Evolutionary conservation across 768 basidiomycete species (phyloP), one percentile per base, ranked within the genome.

Genomic region (Collybiopsis confluens): DNA sequence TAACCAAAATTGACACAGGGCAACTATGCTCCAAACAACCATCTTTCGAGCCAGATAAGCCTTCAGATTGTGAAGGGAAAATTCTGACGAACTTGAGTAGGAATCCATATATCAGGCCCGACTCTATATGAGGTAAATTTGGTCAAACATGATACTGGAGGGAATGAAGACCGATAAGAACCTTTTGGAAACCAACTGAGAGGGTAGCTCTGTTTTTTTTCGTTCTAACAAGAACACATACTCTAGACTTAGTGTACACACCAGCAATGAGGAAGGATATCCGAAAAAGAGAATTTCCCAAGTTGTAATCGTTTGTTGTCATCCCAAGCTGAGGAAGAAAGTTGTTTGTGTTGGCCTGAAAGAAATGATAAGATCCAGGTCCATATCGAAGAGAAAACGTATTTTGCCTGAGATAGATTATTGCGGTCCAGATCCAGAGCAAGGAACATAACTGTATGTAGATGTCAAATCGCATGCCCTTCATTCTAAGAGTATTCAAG

Each of bases 181-280:
- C 47, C 47, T 36, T 63, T 88, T 87, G 35, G 82, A 84, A 27
- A 88, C 64, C 18, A 86, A 69, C 61, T 87, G 85, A 0, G 84
- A 86, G 16, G 85, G 85, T 16, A 88, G 68, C 62, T 87, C 85
- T 65, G n/a, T n/a, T n/a, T n/a, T n/a, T n/a, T n/a, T n/a, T n/a
- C n/a, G n/a, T n/a, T n/a, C n/a, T n/a, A n/a, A n/a, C n/a, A n/a
- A n/a, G n/a, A n/a, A n/a, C n/a, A n/a, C n/a, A n/a, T n/a, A 42
- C 23, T 27, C 23, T 13, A 45, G 20, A 15, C 51, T 37, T 5
- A 59, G 16, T 43, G 15, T 8, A 47, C 58, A 27, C 45, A 73
- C 74, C 76, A 52, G 76, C 76, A 53, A 65, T 61, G 5, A 79
- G 63, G 56, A 79, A 80, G 11, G 72, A 67, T 9, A 81, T 64